These are phyloP conservation scores for Morella rubra DNA, from an alignment of 306 rosid genomes.

Conservation along the genomic window DNA sequence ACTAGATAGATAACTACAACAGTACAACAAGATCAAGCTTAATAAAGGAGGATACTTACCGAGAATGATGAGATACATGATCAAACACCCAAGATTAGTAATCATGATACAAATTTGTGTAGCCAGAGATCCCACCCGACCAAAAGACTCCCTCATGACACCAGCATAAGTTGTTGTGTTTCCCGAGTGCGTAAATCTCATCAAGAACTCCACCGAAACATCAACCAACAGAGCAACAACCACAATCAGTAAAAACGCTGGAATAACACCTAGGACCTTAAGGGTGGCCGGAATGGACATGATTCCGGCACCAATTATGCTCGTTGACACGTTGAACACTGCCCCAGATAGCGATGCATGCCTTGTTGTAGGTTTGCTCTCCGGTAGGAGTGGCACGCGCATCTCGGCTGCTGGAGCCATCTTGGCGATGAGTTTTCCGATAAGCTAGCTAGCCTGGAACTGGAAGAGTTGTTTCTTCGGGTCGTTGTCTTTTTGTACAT, in stretches of 20 bases:
- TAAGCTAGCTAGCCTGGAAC: neutral
- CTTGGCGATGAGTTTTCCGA: constrained; percentile 3
- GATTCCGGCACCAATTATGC: constrained; percentile 84
- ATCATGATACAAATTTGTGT: constrained; percentile 66
- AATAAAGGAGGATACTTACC: constrained; percentile 37
- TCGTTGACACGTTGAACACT: constrained; percentile 79
- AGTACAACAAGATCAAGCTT: neutral
- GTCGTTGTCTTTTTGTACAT: neutral
- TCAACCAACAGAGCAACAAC: constrained; percentile 61
- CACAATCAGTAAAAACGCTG: constrained; percentile 54
- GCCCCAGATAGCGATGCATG: constrained; percentile 65
- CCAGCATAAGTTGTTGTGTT: constrained; percentile 74
- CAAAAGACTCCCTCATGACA: constrained; percentile 84
- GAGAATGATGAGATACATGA: constrained; percentile 75
- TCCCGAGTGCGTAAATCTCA: constrained; percentile 80
- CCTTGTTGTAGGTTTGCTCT: neutral
- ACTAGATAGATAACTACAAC: neutral
- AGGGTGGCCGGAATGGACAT: constrained; percentile 91
- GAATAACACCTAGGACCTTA: constrained; percentile 77
- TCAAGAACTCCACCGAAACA: constrained; percentile 66
- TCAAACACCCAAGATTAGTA: constrained; percentile 70
- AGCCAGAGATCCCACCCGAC: constrained; percentile 51
- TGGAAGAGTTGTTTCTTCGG: neutral
- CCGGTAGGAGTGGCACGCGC: constrained; percentile 50
- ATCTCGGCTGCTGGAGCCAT: constrained; percentile 63